Percentiles rank a stretch among this genome's conserved stretches.
phyloP scores from a whole-genome alignment of 1,284 basidiomycete species.

The Ustilago vetiveriae region DNA sequence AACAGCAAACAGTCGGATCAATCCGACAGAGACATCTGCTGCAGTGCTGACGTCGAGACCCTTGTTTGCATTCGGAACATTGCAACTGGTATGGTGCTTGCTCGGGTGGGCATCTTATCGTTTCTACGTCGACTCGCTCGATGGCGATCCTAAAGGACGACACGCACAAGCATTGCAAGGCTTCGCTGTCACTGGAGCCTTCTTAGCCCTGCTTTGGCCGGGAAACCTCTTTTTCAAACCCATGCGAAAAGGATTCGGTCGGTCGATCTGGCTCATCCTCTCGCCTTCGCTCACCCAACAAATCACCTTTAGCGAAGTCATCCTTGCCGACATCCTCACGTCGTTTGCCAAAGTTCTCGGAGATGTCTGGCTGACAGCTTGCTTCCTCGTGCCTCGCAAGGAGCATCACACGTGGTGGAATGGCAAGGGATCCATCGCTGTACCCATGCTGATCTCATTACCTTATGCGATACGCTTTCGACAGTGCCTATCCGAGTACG shows the following conservation, averaged over 20 bases:
- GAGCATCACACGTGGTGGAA: slow-evolving; percentile 63
- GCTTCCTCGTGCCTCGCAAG: slow-evolving; percentile 74
- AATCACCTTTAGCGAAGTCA: slow-evolving; percentile 88
- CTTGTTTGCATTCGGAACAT: slow-evolving; percentile 33
- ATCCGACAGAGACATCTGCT: background rate
- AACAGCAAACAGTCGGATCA: slow-evolving; percentile 1
- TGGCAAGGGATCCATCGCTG: slow-evolving; percentile 69
- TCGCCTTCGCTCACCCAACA: slow-evolving; percentile 74
- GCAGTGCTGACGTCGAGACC: slow-evolving; percentile 8
- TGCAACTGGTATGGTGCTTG: slow-evolving; percentile 47
- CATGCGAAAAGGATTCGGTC: slow-evolving; percentile 43
- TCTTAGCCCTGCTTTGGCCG: slow-evolving; percentile 49
- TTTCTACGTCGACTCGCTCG: slow-evolving; percentile 45
- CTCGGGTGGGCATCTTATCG: slow-evolving; percentile 60
- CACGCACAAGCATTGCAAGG: slow-evolving; percentile 62
- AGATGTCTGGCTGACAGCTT: slow-evolving; percentile 87
- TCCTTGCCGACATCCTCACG: slow-evolving; percentile 94
- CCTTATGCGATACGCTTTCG: slow-evolving; percentile 91
- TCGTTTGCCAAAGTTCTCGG: slow-evolving; percentile 96
- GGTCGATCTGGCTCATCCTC: slow-evolving; percentile 75
- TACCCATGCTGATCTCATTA: slow-evolving; percentile 85
- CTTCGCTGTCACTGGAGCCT: slow-evolving; percentile 44
- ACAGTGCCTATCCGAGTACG: slow-evolving; percentile 89
- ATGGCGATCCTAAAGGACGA: slow-evolving; percentile 49
- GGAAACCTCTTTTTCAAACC: slow-evolving; percentile 49